phyloP scores from a whole-genome alignment of 139 green algal species.

The Nannochloris sp. region DNA sequence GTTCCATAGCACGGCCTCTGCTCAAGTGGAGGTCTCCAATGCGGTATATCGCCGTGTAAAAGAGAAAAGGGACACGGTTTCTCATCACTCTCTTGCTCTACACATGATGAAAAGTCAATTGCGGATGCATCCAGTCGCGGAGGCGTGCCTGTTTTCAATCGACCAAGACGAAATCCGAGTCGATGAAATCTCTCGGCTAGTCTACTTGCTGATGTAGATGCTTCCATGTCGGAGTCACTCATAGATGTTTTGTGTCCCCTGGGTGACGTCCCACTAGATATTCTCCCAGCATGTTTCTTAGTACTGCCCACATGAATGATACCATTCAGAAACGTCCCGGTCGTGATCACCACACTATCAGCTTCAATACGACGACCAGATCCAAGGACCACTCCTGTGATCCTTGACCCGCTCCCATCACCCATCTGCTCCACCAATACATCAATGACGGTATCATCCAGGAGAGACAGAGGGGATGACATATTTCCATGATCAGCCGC shows the following conservation, averaged over 20 bases:
- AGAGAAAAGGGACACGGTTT: slow-evolving; percentile 41
- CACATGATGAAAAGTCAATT: slow-evolving; percentile 36
- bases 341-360: slow-evolving; percentile 40
- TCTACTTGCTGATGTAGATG: slow-evolving; percentile 16
- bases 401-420: not conserved
- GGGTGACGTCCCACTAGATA: slow-evolving; percentile 15
- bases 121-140: slow-evolving; percentile 38
- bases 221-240: slow-evolving; percentile 17
- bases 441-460: slow-evolving; percentile 39
- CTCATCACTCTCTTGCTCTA: slow-evolving; percentile 31
- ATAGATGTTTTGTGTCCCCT: slow-evolving; percentile 9
- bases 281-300: slow-evolving; percentile 24
- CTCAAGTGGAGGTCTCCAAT: slow-evolving; percentile 18
- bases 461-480: slow-evolving; percentile 5
- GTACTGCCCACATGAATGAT: slow-evolving; percentile 44
- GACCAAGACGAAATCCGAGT: slow-evolving; percentile 27
- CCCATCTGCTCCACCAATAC: slow-evolving; percentile 22
- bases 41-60: slow-evolving; percentile 18
- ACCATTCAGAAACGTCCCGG: slow-evolving; percentile 43
- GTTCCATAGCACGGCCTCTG: slow-evolving; percentile 35
- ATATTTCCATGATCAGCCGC: too few species aligned
- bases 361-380: slow-evolving; percentile 25
- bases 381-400: slow-evolving; percentile 25
- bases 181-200: slow-evolving; percentile 25
- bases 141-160: slow-evolving; percentile 51